Percentiles rank a stretch among this genome's conserved stretches.
These are phyloP conservation scores for Penicillium decumbens DNA, from an alignment of 2,329 filamentous ascomycete species.

Conservation along the genomic window DNA sequence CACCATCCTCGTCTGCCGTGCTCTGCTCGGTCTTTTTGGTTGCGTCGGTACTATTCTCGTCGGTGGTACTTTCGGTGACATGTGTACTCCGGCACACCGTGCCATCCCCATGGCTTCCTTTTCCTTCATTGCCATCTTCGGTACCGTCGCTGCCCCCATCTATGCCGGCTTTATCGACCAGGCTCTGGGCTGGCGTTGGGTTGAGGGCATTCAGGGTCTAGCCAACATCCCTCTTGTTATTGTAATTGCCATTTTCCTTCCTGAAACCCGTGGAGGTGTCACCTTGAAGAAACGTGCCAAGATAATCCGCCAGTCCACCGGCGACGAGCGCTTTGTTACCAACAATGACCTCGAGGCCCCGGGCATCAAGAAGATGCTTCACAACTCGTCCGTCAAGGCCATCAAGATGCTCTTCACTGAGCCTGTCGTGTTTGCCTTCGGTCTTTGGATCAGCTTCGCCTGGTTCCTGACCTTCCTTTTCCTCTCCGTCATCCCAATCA, in stretches of 20 bases:
- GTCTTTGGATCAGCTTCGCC: slow-evolving; percentile 51
- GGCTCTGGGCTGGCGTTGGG: slow-evolving; percentile 52
- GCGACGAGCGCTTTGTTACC: slow-evolving; percentile 49
- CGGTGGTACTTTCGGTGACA: slow-evolving; percentile 49
- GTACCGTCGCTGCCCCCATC: slow-evolving; percentile 51
- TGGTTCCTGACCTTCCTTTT: slow-evolving; percentile 55
- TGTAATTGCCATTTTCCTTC: slow-evolving; percentile 43
- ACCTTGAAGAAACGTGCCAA: slow-evolving; percentile 50
- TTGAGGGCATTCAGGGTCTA: slow-evolving; percentile 51
- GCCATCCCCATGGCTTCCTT: slow-evolving; percentile 48
- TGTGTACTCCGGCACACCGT: slow-evolving; percentile 46
- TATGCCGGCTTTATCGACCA: slow-evolving; percentile 54
- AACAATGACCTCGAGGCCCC: slow-evolving; percentile 51
- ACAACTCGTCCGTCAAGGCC: slow-evolving; percentile 50
- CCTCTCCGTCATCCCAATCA: slow-evolving; percentile 50
- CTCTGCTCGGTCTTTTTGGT: slow-evolving; percentile 48
- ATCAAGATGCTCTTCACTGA: slow-evolving; percentile 49
- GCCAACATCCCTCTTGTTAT: slow-evolving; percentile 49
- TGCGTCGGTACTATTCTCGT: slow-evolving; percentile 50
- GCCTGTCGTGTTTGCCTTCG: slow-evolving; percentile 49
- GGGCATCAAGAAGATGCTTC: slow-evolving; percentile 40
- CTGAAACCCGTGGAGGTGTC: slow-evolving; percentile 47
- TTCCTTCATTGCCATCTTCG: slow-evolving; percentile 49
- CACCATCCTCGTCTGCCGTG: slow-evolving; percentile 47
- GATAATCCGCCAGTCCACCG: slow-evolving; percentile 45